phyloP scores from a whole-genome alignment of 352 stramenopile genomes.

The Globisporangium polare region DNA sequence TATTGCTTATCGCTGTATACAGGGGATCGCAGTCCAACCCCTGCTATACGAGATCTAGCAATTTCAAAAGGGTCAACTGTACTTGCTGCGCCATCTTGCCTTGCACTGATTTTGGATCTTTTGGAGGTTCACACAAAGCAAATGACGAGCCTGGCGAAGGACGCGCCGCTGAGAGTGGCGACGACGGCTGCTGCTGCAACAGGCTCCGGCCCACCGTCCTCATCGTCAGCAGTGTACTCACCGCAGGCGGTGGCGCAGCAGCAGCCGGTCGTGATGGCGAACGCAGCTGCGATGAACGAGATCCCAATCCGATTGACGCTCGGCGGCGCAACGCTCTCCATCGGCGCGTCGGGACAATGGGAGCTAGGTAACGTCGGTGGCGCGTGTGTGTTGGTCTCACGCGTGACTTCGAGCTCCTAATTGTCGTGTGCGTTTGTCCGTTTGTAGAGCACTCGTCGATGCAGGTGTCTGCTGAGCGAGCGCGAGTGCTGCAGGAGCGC shows the following conservation, averaged over 20 bases:
- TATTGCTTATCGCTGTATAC: neutral
- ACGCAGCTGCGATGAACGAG: slow-evolving; percentile 20
- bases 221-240: neutral
- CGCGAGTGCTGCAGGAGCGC: slow-evolving; percentile 31
- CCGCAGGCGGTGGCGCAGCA: slow-evolving; percentile 1
- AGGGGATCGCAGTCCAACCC: neutral
- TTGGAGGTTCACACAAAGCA: neutral
- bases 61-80: neutral
- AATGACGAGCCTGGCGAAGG: neutral
- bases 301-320: slow-evolving; percentile 68
- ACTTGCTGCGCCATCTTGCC: neutral
- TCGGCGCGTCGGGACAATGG: slow-evolving; percentile 50
- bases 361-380: slow-evolving; percentile 69
- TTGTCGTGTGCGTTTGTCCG: too few relatives aligned
- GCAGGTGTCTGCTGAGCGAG: slow-evolving; percentile 33
- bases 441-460: slow-evolving; percentile 53
- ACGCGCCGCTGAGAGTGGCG: neutral
- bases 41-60: neutral
- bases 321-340: slow-evolving; percentile 39
- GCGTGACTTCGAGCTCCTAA: too few relatives aligned
- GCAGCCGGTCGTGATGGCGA: slow-evolving; percentile 4
- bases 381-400: too few relatives aligned
- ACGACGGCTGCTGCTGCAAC: neutral
- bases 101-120: slow-evolving; percentile 3
- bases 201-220: neutral